Conservation (phyloP, 202 grass and related monocot genomes). For the Zizania palustris region DNA sequence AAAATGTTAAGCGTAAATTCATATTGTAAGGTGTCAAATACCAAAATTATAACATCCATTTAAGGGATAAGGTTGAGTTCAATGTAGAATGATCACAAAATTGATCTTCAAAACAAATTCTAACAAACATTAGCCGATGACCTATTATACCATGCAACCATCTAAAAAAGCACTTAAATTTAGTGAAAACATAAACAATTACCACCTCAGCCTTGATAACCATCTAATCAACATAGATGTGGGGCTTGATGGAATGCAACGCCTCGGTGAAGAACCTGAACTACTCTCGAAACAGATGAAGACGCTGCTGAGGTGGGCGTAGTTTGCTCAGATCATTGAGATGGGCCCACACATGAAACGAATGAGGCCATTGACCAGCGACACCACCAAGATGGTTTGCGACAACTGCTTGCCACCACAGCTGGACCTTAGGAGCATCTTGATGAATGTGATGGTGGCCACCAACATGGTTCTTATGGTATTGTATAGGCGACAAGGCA, state of each 20-base stretch:
- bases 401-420: conserved; percentile 50
- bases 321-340: conserved; percentile 75
- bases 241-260: conserved; percentile 67
- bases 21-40: too few species aligned
- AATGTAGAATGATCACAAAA: too few species aligned
- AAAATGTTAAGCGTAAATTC: too few species aligned
- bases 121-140: too few species aligned
- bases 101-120: too few species aligned
- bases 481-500: too few species aligned
- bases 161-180: not conserved
- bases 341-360: conserved; percentile 82
- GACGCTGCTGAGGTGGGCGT: conserved; percentile 72
- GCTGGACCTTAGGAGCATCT: conserved; percentile 37
- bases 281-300: conserved; percentile 92
- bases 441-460: conserved; percentile 56
- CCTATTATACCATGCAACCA: not conserved
- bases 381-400: conserved; percentile 56
- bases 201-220: conserved; percentile 80
- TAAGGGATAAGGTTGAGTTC: too few species aligned
- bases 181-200: not conserved
- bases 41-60: too few species aligned
- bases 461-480: too few species aligned
- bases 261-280: conserved; percentile 97
- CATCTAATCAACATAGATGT: conserved; percentile 88
- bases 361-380: conserved; percentile 67